Evolutionary conservation across 129 eudicot species (phyloP).

Genomic region (Chrysanthemum makinoi): DNA sequence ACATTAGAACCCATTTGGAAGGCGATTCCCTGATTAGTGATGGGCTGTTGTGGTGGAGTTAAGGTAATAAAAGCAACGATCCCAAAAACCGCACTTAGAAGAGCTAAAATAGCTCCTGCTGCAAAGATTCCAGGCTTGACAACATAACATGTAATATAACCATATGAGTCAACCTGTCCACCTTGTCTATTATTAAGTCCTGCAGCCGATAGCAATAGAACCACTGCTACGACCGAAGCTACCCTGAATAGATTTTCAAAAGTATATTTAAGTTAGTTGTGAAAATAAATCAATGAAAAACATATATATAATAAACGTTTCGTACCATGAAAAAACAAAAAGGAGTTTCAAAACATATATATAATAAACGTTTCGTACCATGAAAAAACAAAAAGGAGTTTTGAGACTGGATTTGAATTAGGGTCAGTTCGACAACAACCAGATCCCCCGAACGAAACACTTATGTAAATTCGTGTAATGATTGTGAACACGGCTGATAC

Average conservation of each 20-base stretch:
- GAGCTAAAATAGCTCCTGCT: constrained; percentile 32
- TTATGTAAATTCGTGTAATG: constrained; percentile 25
- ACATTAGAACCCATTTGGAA: constrained; percentile 12
- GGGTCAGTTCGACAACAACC: constrained; percentile 24
- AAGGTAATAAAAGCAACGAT: constrained; percentile 25
- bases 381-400: constrained; percentile 23
- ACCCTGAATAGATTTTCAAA: constrained; percentile 17
- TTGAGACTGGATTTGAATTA: constrained; percentile 16
- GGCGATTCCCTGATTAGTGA: constrained; percentile 5
- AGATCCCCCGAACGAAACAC: constrained; percentile 25
- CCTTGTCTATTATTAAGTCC: constrained; percentile 14
- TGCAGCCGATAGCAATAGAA: constrained; percentile 25
- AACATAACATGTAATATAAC: constrained; percentile 23
- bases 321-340: constrained; percentile 28
- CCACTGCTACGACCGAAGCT: constrained; percentile 24
- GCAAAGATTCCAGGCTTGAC: constrained; percentile 39
- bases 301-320: no score
- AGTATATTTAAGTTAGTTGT: not conserved
- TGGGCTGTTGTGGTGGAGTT: constrained; percentile 4
- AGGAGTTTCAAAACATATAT: no score
- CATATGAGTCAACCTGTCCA: constrained; percentile 12
- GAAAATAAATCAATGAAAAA: not conserved
- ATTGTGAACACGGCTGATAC: constrained; percentile 23
- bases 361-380: no score
- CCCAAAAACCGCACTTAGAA: constrained; percentile 31